Evolutionary conservation across 140 eudicot genomes (phyloP), one percentile per base, ranked within the genome.

Genomic region (Stevia rebaudiana): DNA sequence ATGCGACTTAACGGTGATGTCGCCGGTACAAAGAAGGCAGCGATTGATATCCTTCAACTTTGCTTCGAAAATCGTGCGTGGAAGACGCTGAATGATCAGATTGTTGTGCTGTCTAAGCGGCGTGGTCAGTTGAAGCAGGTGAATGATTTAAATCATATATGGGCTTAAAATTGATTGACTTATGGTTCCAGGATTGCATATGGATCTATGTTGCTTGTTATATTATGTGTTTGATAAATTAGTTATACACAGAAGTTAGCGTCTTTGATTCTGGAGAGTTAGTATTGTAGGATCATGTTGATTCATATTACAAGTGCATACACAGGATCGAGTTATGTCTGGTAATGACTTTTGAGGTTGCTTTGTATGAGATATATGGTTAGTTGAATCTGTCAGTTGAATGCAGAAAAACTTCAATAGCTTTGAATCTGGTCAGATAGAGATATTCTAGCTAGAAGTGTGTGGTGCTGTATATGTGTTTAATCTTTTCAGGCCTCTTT

Each of bases 121-220:
- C 94, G 98, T 19, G 98, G 98, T 3, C 98, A 91, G 79, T 73
- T 86, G 69, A 90, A 87, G 63, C 98, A 90, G 98, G 98, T 91
- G 12, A 37, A 31, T 6, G 13, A 15, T 31, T 7, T 30, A n/a
- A 9, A 6, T 48, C 5, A 12, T 10, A 13, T 16, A 18, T 33
- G 12, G 0, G 54, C 18, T 68, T 8, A 8, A 25, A 19, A 24
- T 25, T 42, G n/a, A 63, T 54, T 30, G 42, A 10, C 41, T 63
- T 61, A 12, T 63, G 44, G 59, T 65, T 48, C 48, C 24, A 64
- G 16, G 28, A 63, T 44, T 11, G 5, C 16, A 22, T 37, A 36
- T 67, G 18, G 37, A 51, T 67, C 23, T 55, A 55, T 28, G 24
- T 15, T 30, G 62, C 12, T 30, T 55, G 13, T 55, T 28, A 22